A percentile compares a stretch with the other conserved stretches of the same genome.
These are phyloP conservation scores for Tulasnella sp. DNA, from an alignment of 768 basidiomycete species.

Conservation along the genomic window DNA sequence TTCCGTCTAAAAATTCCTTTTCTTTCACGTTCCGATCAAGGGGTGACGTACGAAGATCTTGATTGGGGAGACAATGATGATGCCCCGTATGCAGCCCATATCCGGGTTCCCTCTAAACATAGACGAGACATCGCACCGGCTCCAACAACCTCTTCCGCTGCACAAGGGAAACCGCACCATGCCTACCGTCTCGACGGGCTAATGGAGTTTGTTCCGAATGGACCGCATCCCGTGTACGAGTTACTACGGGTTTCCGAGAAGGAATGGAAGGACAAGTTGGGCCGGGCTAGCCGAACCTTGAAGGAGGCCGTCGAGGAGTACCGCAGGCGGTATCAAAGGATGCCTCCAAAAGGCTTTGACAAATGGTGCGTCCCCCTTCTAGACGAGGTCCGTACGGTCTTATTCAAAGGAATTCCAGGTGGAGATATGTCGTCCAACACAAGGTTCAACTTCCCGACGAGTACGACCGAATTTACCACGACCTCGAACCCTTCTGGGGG, in stretches of 20 bases:
- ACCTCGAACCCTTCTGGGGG: constrained; percentile 48
- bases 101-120: background rate
- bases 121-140: no score
- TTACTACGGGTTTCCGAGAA: constrained; percentile 42
- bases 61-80: constrained; percentile 19
- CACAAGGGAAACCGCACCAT: background rate
- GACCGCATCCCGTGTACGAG: constrained; percentile 47
- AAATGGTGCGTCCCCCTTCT: constrained; percentile 39
- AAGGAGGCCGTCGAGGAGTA: constrained; percentile 44
- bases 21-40: no score
- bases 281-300: constrained; percentile 41
- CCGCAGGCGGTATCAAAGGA: constrained; percentile 38
- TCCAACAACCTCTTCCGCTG: background rate
- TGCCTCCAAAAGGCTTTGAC: constrained; percentile 47
- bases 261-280: constrained; percentile 42
- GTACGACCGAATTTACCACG: constrained; percentile 48
- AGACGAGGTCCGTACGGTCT: background rate
- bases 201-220: constrained; percentile 40
- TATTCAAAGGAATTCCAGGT: constrained; percentile 37
- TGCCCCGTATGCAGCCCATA: background rate
- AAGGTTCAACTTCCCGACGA: constrained; percentile 53
- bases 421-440: constrained; percentile 48
- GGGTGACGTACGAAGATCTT: background rate
- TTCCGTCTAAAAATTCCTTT: no score
- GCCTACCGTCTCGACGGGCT: constrained; percentile 37